A percentile compares a stretch with the other conserved stretches of the same genome.
Evolutionary conservation across 805 yeast species (phyloP).

Genomic region (Nakazawaea peltata): DNA sequence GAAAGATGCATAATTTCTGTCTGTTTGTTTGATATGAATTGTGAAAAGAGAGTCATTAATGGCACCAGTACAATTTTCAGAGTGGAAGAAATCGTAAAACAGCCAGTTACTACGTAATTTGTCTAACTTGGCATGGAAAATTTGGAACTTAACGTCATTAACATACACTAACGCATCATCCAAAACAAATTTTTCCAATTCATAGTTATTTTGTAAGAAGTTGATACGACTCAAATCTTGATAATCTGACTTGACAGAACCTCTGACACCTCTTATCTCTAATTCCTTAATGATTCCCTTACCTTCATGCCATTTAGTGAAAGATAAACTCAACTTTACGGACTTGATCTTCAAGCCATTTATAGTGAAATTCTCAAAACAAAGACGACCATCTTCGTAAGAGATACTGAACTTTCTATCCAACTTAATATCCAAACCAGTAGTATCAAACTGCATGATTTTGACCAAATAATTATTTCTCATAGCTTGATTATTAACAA

Average conservation of each 20-base stretch:
- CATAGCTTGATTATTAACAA: constrained; percentile 19
- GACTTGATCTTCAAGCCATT: constrained; percentile 28
- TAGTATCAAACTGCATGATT: constrained; percentile 23
- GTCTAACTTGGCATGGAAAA: constrained; percentile 62
- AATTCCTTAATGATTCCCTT: constrained; percentile 41
- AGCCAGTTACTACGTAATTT: constrained; percentile 50
- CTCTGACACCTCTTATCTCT: constrained; percentile 40
- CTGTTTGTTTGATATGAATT: constrained; percentile 62
- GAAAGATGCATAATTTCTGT: constrained; percentile 29
- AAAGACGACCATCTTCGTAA: constrained; percentile 41
- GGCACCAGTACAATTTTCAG: constrained; percentile 65
- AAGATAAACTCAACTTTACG: constrained; percentile 36
- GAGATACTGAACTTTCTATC: constrained; percentile 31
- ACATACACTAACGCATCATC: constrained; percentile 38
- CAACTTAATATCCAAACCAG: constrained; percentile 16
- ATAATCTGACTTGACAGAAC: constrained; percentile 22
- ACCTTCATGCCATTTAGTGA: constrained; percentile 49
- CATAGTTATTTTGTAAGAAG: constrained; percentile 21
- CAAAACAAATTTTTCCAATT: constrained; percentile 34
- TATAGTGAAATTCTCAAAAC: constrained; percentile 32
- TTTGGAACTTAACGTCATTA: constrained; percentile 38
- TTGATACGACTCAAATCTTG: constrained; percentile 8
- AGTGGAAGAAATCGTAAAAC: constrained; percentile 60
- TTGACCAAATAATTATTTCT: constrained; percentile 19
- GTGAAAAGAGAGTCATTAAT: constrained; percentile 70